Conservation (phyloP, 495 filamentous ascomycete species). For the Rostrohypoxylon terebratum region DNA sequence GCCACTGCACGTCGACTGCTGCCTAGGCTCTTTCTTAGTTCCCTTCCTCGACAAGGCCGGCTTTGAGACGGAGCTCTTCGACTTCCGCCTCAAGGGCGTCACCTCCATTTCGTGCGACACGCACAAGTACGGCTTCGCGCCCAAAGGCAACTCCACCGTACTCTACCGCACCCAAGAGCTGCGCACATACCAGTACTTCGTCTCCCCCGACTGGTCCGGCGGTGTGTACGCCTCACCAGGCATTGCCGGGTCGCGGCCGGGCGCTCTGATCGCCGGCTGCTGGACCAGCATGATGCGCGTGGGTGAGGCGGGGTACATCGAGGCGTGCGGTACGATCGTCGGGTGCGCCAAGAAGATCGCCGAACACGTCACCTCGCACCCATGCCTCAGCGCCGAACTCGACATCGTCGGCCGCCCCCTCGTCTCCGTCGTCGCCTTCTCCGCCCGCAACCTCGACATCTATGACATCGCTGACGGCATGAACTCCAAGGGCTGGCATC, state of each 20-base stretch:
- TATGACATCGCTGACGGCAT: slow-evolving; percentile 92
- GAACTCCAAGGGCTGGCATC: slow-evolving; percentile 87
- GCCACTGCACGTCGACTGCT: slow-evolving; percentile 97
- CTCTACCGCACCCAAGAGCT: slow-evolving; percentile 86
- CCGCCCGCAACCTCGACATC: slow-evolving; percentile 78
- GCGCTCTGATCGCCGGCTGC: slow-evolving; percentile 92
- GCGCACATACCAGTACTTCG: slow-evolving; percentile 92
- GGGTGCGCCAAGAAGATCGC: slow-evolving; percentile 88
- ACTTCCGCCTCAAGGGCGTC: slow-evolving; percentile 94
- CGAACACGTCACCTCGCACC: slow-evolving; percentile 73
- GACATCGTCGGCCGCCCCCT: slow-evolving; percentile 85
- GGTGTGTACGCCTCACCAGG: slow-evolving; percentile 94
- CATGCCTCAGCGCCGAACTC: slow-evolving; percentile 75
- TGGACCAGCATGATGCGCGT: slow-evolving; percentile 91
- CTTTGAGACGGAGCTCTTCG: slow-evolving; percentile 86
- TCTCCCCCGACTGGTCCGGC: slow-evolving; percentile 93
- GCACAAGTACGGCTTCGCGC: slow-evolving; percentile 99
- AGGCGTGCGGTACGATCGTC: slow-evolving; percentile 86
- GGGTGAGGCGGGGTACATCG: slow-evolving; percentile 90
- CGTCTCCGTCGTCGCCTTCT: slow-evolving; percentile 91
- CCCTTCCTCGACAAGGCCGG: slow-evolving; percentile 92
- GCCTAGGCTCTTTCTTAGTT: slow-evolving; percentile 92
- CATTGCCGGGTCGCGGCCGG: slow-evolving; percentile 90
- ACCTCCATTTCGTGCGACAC: slow-evolving; percentile 96
- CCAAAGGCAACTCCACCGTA: slow-evolving; percentile 92